These are phyloP conservation scores for Zizania palustris DNA, from an alignment of 202 grass and related monocot species.

Conservation along the genomic window DNA sequence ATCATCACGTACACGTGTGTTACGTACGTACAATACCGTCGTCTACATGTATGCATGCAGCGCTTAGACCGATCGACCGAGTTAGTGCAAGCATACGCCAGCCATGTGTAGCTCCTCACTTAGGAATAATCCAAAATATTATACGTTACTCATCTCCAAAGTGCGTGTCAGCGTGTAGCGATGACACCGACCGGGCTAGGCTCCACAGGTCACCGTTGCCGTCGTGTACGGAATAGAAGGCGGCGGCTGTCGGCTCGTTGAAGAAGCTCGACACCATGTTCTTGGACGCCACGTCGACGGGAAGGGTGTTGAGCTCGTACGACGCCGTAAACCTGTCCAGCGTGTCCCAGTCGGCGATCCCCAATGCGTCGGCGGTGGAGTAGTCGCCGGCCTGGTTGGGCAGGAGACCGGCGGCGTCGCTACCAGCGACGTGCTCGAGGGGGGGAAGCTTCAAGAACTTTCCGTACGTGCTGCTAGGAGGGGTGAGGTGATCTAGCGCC, in stretches of 20 bases:
- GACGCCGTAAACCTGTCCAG: constrained; percentile 55
- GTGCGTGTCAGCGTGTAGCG: constrained; percentile 51
- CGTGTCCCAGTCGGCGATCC: constrained; percentile 60
- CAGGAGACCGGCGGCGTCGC: not conserved
- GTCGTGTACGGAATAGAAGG: constrained; percentile 1
- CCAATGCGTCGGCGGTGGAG: constrained; percentile 4
- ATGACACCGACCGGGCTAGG: constrained; percentile 61
- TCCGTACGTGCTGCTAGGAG: constrained; percentile 33
- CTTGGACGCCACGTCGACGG: constrained; percentile 44
- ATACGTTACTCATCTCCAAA: constrained; percentile 50
- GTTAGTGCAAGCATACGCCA: no score
- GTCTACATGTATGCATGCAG: not conserved
- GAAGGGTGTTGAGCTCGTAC: constrained; percentile 63
- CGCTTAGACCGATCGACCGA: no score
- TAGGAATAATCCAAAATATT: not conserved
- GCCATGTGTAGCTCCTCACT: no score
- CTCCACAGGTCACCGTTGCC: constrained; percentile 82
- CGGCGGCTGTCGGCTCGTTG: constrained; percentile 34
- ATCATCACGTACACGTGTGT: constrained; percentile 24
- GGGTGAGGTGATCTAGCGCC: constrained; percentile 22
- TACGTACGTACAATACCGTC: constrained; percentile 16
- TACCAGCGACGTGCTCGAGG: constrained; percentile 46
- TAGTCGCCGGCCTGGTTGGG: constrained; percentile 9
- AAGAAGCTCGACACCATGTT: constrained; percentile 42
- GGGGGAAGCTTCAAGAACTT: constrained; percentile 67